phyloP scores from a whole-genome alignment of 495 filamentous ascomycete species.

The Hypoxylon fuscum region DNA sequence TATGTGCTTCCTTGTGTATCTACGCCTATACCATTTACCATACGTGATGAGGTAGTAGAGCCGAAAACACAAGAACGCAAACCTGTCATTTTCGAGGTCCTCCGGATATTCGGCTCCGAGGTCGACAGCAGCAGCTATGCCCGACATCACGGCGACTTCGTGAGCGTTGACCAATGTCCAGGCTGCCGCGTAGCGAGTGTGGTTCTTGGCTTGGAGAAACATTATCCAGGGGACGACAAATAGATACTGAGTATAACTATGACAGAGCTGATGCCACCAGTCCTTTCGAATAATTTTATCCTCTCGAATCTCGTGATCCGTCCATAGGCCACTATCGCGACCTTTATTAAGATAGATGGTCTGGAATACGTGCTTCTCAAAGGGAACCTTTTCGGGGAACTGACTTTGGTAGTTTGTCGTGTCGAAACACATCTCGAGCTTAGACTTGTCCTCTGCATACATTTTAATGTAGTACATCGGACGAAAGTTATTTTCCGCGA shows the following conservation, averaged over 20 bases:
- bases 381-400: slow-evolving; percentile 60
- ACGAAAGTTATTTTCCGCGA: slow-evolving; percentile 61
- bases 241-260: slow-evolving; percentile 81
- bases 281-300: slow-evolving; percentile 75
- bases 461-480: slow-evolving; percentile 87
- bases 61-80: slow-evolving; percentile 64
- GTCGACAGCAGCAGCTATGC: slow-evolving; percentile 79
- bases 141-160: slow-evolving; percentile 79
- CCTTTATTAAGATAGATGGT: slow-evolving; percentile 82
- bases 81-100: slow-evolving; percentile 49
- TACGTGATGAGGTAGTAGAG: slow-evolving; percentile 54
- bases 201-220: slow-evolving; percentile 77
- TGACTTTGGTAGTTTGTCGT: slow-evolving; percentile 87
- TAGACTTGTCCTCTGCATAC: slow-evolving; percentile 67
- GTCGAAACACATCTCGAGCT: slow-evolving; percentile 90
- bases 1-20: slow-evolving; percentile 24
- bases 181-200: slow-evolving; percentile 72
- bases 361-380: slow-evolving; percentile 78
- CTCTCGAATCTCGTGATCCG: slow-evolving; percentile 72
- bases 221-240: slow-evolving; percentile 81
- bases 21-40: slow-evolving; percentile 51
- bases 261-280: slow-evolving; percentile 89
- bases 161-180: slow-evolving; percentile 92
- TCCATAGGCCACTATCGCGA: slow-evolving; percentile 71
- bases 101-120: slow-evolving; percentile 77